A percentile compares a stretch with the other conserved stretches of the same genome.
These are phyloP conservation scores for Testicularia cyperi DNA, from an alignment of 1,284 basidiomycete genomes.

Conservation along the genomic window DNA sequence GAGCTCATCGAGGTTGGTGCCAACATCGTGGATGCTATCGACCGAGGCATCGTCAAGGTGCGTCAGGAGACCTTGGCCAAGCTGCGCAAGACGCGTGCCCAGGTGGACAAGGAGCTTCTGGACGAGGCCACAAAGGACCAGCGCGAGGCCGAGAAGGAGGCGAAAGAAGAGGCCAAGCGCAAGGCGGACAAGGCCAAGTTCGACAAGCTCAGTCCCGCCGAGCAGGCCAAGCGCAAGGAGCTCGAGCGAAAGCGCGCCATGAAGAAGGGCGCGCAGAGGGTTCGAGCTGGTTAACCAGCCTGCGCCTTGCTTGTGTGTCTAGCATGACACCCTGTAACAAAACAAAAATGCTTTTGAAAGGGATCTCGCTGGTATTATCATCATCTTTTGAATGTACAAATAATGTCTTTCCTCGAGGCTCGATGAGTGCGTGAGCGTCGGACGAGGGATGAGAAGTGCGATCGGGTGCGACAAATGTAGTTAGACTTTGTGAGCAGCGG, in stretches of 20 bases:
- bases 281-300: too few species aligned
- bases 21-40: slow-evolving; percentile 55
- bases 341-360: too few species aligned
- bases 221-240: slow-evolving; percentile 56
- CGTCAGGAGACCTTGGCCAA: slow-evolving; percentile 39
- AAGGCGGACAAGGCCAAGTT: slow-evolving; percentile 52
- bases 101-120: slow-evolving; percentile 42
- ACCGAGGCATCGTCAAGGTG: slow-evolving; percentile 33
- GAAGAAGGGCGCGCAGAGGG: slow-evolving; percentile 42
- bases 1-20: slow-evolving; percentile 46
- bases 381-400: too few species aligned
- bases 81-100: slow-evolving; percentile 44
- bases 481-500: too few species aligned
- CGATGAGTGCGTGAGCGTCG: too few species aligned
- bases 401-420: too few species aligned
- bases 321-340: too few species aligned
- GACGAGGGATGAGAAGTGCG: too few species aligned
- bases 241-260: slow-evolving; percentile 52
- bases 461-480: too few species aligned
- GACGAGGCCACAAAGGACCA: slow-evolving; percentile 38
- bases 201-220: slow-evolving; percentile 50
- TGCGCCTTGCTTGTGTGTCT: too few species aligned
- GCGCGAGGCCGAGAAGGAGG: slow-evolving; percentile 49
- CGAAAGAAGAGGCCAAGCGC: slow-evolving; percentile 43
- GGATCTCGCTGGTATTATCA: too few species aligned